Evolutionary conservation across 805 yeast species (phyloP).

Genomic region (Groenewaldozyma tartarivorans): DNA sequence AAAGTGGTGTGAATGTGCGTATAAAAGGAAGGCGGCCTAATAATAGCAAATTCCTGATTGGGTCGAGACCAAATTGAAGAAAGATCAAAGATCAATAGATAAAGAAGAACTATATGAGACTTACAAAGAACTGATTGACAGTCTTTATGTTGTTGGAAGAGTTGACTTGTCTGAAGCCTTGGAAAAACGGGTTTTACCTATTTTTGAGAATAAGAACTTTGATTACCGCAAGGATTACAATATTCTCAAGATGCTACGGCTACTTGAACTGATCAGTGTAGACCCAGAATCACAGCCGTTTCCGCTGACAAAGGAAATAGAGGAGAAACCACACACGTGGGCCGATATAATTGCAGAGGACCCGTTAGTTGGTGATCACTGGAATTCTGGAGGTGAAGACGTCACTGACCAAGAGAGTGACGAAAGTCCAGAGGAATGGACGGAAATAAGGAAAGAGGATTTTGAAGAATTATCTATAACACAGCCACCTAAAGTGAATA

Average conservation of each 20-base stretch:
- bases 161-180: constrained; percentile 22
- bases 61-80: neutral
- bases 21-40: neutral
- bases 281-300: constrained; percentile 3
- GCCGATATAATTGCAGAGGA: neutral
- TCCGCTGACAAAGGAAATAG: constrained; percentile 2
- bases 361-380: neutral
- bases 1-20: neutral
- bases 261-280: constrained; percentile 16
- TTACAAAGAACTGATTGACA: constrained; percentile 20
- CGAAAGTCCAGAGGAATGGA: neutral
- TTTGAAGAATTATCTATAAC: neutral
- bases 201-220: neutral
- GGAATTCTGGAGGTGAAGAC: too few species aligned
- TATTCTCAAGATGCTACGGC: constrained; percentile 10
- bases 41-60: neutral
- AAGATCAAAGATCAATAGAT: constrained; percentile 9
- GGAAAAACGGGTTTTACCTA: constrained; percentile 8
- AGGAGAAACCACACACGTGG: neutral
- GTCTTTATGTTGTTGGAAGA: constrained; percentile 22
- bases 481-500: neutral
- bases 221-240: neutral
- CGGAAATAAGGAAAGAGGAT: neutral
- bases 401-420: neutral
- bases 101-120: constrained; percentile 11